Conservation (phyloP, 1,284 basidiomycete genomes). For the Pseudozyma tsukubaensis region DNA sequence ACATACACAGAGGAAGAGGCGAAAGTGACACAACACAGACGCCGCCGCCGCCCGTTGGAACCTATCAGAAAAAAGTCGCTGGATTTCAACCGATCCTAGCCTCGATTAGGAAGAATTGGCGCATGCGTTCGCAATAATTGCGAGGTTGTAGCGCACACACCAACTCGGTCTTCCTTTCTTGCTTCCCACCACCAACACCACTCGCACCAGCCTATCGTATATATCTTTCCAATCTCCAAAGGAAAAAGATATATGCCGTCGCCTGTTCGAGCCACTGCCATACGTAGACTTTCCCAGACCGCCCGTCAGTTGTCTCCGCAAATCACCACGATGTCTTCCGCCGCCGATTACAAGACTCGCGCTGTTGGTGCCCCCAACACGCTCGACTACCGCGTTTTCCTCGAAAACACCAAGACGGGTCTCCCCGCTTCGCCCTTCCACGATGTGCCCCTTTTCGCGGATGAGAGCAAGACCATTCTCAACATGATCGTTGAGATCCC, state of each 20-base stretch:
- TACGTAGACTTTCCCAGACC: conserved; percentile 59
- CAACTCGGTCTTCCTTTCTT: not conserved
- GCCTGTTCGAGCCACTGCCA: conserved; percentile 22
- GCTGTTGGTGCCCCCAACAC: conserved; percentile 90
- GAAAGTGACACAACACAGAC: too few species aligned
- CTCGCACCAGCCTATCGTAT: not conserved
- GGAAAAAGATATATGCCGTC: conserved; percentile 38
- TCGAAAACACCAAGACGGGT: conserved; percentile 74
- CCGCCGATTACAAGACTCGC: conserved; percentile 75
- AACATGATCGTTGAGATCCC: conserved; percentile 79
- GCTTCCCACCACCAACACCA: not conserved
- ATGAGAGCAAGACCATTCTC: conserved; percentile 75
- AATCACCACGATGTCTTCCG: conserved; percentile 44
- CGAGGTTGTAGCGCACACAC: too few species aligned
- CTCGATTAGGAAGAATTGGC: too few species aligned
- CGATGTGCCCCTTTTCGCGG: conserved; percentile 68
- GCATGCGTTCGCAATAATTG: too few species aligned
- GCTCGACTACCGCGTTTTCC: conserved; percentile 92
- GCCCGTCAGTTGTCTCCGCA: conserved; percentile 50
- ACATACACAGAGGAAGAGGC: too few species aligned
- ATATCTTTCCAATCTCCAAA: conserved; percentile 8
- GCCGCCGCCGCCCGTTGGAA: too few species aligned
- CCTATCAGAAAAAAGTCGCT: too few species aligned
- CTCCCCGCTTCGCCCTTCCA: conserved; percentile 67
- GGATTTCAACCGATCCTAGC: too few species aligned